Base-by-base conservation (phyloP, 176 grass and related monocot genomes). In the Sorghum bicolor region DNA sequence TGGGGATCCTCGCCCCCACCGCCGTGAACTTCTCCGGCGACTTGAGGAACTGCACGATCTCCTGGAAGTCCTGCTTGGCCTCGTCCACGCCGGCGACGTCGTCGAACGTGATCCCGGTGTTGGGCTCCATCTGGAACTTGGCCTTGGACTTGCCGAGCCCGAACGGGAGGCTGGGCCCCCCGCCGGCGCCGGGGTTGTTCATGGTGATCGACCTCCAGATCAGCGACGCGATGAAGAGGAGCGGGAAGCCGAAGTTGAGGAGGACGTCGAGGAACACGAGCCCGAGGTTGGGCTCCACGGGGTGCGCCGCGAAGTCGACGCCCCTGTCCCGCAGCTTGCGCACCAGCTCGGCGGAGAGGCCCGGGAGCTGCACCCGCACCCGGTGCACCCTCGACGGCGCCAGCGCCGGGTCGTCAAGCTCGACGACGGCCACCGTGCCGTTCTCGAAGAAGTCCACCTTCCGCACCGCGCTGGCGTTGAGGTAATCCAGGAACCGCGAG, bases 121-220 rank as follows among this genome's bases (percentile, higher is more conserved):
- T 91, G 81, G 94, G 92, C 75, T 92, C 94, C 94, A 97, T 94
- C 84, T 90, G 70, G 64, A 97, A 97, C 78, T 94, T 94, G 61
- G 92, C 92, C 80, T 94, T 97, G 26, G 85, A 94, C 70, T 66
- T 86, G 30, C 90, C 90, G 0, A 94, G 86, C 16, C 94, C 92
- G 57, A 97, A 97, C 16, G 94, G 90, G 38, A 94, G 82, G 66
- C 22, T 61, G 0, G 90, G 83, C 0, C 86, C 89, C 0, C 80
- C 90, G 14, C 88, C 86, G n/a, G 83, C 83, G 19, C 88, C 86
- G 9, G 88, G 77, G 65, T 48, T 39, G 70, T 91, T 48, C 71
- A 72, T 80, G 20, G 25, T 48, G 45, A 34, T 32, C 47, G 72
- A 86, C 66, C 86, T 78, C 14, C 90, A 39, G 75, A 89, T 52